A percentile compares a stretch with the other conserved stretches of the same genome.
Conservation (phyloP, 768 basidiomycete genomes). For the Lyophyllum shimeji region DNA sequence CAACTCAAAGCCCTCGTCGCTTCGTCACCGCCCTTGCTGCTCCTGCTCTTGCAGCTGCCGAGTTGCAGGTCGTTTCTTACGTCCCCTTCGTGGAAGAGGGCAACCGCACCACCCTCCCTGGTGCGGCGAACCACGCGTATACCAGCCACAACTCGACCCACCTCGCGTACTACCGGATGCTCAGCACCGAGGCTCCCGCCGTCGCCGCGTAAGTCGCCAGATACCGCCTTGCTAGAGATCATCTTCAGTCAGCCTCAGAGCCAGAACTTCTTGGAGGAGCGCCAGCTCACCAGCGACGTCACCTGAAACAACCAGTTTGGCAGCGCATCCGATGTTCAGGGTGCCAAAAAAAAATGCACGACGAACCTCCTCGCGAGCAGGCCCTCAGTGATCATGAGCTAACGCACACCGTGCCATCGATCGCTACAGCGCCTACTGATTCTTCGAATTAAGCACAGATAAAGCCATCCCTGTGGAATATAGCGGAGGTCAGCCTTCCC, state of each 20-base stretch:
- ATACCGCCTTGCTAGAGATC: too few species aligned
- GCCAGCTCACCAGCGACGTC: too few species aligned
- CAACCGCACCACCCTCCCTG: background rate
- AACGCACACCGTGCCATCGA: too few species aligned
- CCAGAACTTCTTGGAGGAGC: too few species aligned
- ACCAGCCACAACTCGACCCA: background rate
- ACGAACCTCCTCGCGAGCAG: background rate
- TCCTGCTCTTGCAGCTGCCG: background rate
- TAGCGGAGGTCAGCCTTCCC: too few species aligned
- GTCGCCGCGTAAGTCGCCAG: background rate
- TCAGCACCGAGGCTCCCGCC: background rate
- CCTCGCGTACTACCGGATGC: background rate
- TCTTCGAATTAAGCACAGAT: too few species aligned
- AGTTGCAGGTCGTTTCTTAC: background rate
- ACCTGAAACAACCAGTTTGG: too few species aligned
- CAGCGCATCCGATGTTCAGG: background rate
- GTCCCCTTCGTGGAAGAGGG: background rate
- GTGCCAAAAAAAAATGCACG: background rate
- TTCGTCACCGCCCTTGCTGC: background rate
- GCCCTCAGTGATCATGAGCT: too few species aligned
- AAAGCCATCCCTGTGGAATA: too few species aligned
- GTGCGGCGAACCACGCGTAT: background rate
- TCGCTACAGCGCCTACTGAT: too few species aligned
- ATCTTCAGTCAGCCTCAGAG: background rate
- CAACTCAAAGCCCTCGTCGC: too few species aligned